phyloP scores from a whole-genome alignment of 371 early-diverging fungal species.

The Encephalitozoon cuniculi region DNA sequence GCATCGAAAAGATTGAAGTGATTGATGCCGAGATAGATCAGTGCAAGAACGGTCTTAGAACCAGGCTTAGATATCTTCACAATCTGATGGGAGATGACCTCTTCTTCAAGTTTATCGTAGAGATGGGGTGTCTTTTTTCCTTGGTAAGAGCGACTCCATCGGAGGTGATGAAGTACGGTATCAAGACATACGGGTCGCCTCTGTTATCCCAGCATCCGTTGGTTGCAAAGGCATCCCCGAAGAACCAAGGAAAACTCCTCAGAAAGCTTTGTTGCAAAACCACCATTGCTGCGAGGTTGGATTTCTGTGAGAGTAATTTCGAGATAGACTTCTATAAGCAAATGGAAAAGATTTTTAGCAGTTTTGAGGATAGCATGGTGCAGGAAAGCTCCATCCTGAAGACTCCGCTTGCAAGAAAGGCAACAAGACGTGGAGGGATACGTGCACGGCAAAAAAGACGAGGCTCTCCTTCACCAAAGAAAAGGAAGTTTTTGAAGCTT shows the following conservation, averaged over 20 bases:
- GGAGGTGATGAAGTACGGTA: background rate
- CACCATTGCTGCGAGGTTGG: background rate
- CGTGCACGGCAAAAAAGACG: background rate
- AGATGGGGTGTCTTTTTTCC: background rate
- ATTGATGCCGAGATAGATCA: background rate
- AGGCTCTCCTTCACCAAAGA: background rate
- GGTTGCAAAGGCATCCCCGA: background rate
- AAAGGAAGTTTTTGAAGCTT: background rate
- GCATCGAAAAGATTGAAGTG: background rate
- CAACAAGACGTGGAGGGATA: background rate
- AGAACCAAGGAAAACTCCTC: background rate
- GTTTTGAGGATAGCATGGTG: background rate
- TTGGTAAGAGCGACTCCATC: background rate
- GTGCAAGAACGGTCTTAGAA: background rate
- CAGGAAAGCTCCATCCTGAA: background rate
- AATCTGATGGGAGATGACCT: background rate
- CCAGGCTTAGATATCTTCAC: background rate
- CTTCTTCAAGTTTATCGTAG: background rate
- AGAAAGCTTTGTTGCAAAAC: conserved; percentile 1
- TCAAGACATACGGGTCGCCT: background rate
- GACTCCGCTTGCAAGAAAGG: background rate
- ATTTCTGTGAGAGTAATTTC: background rate
- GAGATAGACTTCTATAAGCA: background rate
- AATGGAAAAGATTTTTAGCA: background rate
- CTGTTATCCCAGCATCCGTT: background rate